phyloP scores from a whole-genome alignment of 2,329 filamentous ascomycete species.

The Pyricularia pennisetigena region DNA sequence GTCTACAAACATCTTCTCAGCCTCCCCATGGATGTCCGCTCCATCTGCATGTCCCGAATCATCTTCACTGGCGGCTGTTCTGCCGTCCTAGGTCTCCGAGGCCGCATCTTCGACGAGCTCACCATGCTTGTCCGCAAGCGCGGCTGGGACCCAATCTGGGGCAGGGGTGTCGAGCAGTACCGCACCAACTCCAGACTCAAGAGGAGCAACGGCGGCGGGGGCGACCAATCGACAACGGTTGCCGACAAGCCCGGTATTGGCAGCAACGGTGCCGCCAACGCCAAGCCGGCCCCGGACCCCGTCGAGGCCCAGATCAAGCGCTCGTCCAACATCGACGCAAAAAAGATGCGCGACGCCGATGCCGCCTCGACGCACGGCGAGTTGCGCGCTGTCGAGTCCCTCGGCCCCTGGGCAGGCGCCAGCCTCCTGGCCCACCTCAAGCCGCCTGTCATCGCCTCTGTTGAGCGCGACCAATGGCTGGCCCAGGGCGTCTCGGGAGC shows the following conservation, averaged over 20 bases:
- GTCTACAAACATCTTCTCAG: conserved; percentile 67
- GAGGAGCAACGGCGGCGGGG: conserved; percentile 12
- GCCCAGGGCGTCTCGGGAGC: conserved; percentile 57
- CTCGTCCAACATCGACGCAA: conserved; percentile 14
- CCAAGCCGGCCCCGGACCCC: conserved; percentile 39
- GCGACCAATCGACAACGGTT: conserved; percentile 13
- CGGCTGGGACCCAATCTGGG: conserved; percentile 71
- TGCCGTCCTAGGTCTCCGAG: conserved; percentile 68
- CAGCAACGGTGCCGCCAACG: conserved; percentile 24
- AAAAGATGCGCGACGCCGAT: conserved; percentile 17
- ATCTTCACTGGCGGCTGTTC: conserved; percentile 78
- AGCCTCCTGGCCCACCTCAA: conserved; percentile 61
- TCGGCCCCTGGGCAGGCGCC: conserved; percentile 67
- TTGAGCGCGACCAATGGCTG: conserved; percentile 64
- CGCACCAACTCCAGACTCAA: conserved; percentile 33
- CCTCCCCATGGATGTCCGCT: conserved; percentile 72
- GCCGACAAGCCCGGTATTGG: conserved; percentile 5
- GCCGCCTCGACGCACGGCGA: conserved; percentile 39
- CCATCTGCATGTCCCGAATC: conserved; percentile 80
- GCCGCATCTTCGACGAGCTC: conserved; percentile 68
- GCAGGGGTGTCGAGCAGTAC: conserved; percentile 52
- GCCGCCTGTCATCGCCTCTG: conserved; percentile 55
- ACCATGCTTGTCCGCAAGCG: conserved; percentile 52
- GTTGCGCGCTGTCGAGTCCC: conserved; percentile 55
- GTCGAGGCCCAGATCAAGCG: conserved; percentile 48